Evolutionary conservation across 805 yeast species (phyloP), one percentile per base, ranked within the genome.

Genomic region (Metschnikowia cerradonensis): DNA sequence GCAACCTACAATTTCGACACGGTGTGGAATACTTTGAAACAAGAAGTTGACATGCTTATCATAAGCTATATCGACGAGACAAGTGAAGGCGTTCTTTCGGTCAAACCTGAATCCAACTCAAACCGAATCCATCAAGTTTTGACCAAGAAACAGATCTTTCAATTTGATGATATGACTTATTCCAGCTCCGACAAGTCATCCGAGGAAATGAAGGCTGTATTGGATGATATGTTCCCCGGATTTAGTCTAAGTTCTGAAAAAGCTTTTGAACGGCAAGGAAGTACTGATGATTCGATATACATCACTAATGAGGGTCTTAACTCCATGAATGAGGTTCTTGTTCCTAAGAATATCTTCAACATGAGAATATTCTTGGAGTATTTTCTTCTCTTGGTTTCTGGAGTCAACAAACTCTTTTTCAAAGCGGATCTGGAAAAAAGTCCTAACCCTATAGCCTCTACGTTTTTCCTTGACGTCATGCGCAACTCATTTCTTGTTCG

Each of bases 321-420:
- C 52, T 73, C 81, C 20, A 77, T 79, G 57, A 84, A 84, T 48
- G 83, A 85, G 53, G 76, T 83, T 3, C 67, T 89, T 36, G 86
- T 88, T 2, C 81, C 83, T 0, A 82, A 89, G 2, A 83, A 82
- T 60, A 77, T 90, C 14, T 83, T 86, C 67, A 89, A 90, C 60
- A 88, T 91, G 85, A 78, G 91, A 56, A 77, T 87, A 4, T 78
- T 90, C 14, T 67, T 89, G 45, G 96, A 87, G 51, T 84, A 88
- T 36, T 81, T 89, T 36, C 73, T 89, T 44, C 68, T 82, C 11
- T 89, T 88, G 60, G 72, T 82, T 23, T 83, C 87, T 41, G 83
- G 88, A 1, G 70, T 87, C 1, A 69, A 75, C 47, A 52, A 51
- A 26, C 49, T 74, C 2, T 65, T 70, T 41, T 37, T 48, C 3